phyloP scores from a whole-genome alignment of 2,329 filamentous ascomycete genomes.

The Cercospora zeina region DNA sequence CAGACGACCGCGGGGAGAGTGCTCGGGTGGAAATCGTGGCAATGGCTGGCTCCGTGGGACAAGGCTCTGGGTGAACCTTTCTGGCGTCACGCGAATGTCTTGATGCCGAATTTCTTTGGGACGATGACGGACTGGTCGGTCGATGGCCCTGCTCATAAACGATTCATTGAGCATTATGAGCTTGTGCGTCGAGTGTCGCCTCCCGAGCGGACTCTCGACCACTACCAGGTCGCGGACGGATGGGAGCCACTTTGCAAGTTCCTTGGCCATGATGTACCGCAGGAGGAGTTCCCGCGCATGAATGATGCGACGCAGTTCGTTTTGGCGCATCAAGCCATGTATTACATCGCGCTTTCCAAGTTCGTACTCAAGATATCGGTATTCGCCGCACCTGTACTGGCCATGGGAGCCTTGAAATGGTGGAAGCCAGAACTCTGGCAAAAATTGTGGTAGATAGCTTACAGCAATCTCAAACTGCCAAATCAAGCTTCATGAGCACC shows the following conservation, averaged over 20 bases:
- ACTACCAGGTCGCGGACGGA: conserved; percentile 31
- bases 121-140: conserved; percentile 19
- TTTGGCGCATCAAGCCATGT: conserved; percentile 25
- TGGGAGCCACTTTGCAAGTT: conserved; percentile 39
- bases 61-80: conserved; percentile 17
- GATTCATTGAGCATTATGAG: conserved; percentile 23
- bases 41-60: conserved; percentile 23
- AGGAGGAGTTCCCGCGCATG: conserved; percentile 29
- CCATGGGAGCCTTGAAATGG: background rate
- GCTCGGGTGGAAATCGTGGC: conserved; percentile 20
- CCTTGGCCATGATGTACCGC: conserved; percentile 30
- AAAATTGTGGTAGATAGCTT: background rate
- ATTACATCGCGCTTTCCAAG: conserved; percentile 24
- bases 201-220: conserved; percentile 31
- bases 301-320: conserved; percentile 25
- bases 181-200: conserved; percentile 30
- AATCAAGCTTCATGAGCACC: conserved; percentile 18
- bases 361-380: conserved; percentile 22
- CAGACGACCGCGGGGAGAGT: conserved; percentile 17
- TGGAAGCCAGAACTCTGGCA: conserved; percentile 1
- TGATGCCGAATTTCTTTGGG: conserved; percentile 16
- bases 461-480: background rate
- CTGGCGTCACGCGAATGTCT: conserved; percentile 20
- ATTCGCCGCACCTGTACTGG: conserved; percentile 9
- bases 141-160: conserved; percentile 14